Base-by-base conservation (phyloP, 2,329 filamentous ascomycete genomes). In the Paecilomyces fulvus region DNA sequence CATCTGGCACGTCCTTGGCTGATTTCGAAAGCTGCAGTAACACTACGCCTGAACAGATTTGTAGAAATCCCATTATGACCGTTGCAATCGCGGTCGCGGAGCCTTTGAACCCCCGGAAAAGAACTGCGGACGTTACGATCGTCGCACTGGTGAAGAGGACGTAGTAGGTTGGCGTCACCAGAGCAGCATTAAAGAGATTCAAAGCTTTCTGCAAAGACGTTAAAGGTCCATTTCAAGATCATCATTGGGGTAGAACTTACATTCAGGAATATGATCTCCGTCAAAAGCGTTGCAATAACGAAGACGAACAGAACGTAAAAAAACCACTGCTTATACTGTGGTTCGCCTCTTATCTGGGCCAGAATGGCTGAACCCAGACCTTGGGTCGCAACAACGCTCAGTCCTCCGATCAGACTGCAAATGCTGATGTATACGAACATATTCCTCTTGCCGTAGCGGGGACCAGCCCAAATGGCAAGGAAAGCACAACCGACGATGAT, bases 371-470 rank as follows among this genome's bases (percentile, higher is more conserved):
- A 85, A 54, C 94, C 94, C 49, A 99, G 76, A 17, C 94, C 94
- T 73, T 97, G 92, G 2, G 92, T 97, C 14, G 90, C 88, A 55
- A 97, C 94, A 8, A 97, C 94, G 74, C 91, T 96, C 67, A 97
- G 78, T 1, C 92, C 94, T 61, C 94, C 94, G 59, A 97, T 85
- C 79, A 95, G 83, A 75, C 91, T 96, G 81, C 94, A 99, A 64
- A 99, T 92, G 64, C 88, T 92, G 63, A 99, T 84, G 74, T 99
- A 97, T 31, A 97, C 91, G 72, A 99, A 81, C 94, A 99, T 97
- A 67, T 89, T 92, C 80, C 90, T 92, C 77, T 95, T 96, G 52
- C 92, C 94, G 70, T 92, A 99, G 65, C 87, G 83, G 14, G 94
- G 94, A 0, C 84, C 94, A 48, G 83, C 86, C 81, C 87, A 97